A percentile compares a stretch with the other conserved stretches of the same genome.
These are phyloP conservation scores for Geosmithia morbida DNA, from an alignment of 2,329 filamentous ascomycete genomes.

Conservation along the genomic window DNA sequence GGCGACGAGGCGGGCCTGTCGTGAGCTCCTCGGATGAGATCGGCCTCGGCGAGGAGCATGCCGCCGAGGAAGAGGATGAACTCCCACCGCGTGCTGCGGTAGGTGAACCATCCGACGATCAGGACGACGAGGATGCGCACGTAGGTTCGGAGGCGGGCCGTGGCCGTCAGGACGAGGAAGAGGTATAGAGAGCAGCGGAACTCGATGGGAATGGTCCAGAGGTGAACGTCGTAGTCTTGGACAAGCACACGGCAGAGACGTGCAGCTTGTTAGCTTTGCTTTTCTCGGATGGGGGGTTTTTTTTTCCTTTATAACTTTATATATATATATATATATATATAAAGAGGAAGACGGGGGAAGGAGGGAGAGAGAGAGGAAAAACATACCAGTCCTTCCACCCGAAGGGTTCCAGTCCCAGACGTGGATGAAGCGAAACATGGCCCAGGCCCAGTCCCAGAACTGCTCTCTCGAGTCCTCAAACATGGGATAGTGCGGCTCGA, in stretches of 20 bases:
- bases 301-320: slow-evolving; percentile 1
- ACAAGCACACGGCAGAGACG: no score
- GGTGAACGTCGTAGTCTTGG: slow-evolving; percentile 40
- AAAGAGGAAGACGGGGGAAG: no score
- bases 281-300: no score
- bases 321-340: no score
- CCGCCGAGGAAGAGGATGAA: slow-evolving; percentile 39
- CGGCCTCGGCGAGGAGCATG: slow-evolving; percentile 38
- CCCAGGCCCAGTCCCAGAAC: slow-evolving; percentile 27
- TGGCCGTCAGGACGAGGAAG: slow-evolving; percentile 36
- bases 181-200: slow-evolving; percentile 43
- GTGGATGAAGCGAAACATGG: slow-evolving; percentile 35
- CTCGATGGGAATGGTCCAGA: slow-evolving; percentile 51
- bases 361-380: slow-evolving; percentile 5
- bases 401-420: slow-evolving; percentile 34
- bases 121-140: slow-evolving; percentile 27
- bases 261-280: no score
- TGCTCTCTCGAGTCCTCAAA: slow-evolving; percentile 23
- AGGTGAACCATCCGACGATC: slow-evolving; percentile 26
- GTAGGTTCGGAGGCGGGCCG: slow-evolving; percentile 26
- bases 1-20: slow-evolving; percentile 8
- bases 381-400: slow-evolving; percentile 28
- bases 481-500: slow-evolving; percentile 29
- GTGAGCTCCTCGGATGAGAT: slow-evolving; percentile 33
- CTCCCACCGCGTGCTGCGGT: slow-evolving; percentile 36